These are phyloP conservation scores for Ammopiptanthus mongolicus DNA, from an alignment of 306 rosid species.

Conservation along the genomic window DNA sequence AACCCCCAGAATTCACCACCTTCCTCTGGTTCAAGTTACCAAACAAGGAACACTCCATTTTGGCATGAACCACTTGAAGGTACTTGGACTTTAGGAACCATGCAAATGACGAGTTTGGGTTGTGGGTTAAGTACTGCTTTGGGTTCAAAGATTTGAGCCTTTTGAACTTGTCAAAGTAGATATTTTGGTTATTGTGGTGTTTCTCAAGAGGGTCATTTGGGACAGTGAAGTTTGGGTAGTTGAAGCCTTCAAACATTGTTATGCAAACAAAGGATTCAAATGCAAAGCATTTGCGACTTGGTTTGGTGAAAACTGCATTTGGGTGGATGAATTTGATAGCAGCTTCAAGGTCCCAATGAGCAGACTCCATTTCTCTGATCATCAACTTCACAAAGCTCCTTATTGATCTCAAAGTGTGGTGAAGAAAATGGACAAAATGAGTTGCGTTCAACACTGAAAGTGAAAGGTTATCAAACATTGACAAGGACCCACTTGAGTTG, in stretches of 20 bases:
- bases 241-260: constrained; percentile 77
- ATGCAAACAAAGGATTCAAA: constrained; percentile 73
- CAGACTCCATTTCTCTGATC: constrained; percentile 77
- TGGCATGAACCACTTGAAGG: constrained; percentile 69
- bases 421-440: constrained; percentile 61
- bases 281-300: constrained; percentile 47
- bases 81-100: constrained; percentile 63
- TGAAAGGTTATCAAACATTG: constrained; percentile 49
- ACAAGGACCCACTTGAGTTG: constrained; percentile 56
- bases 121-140: constrained; percentile 37
- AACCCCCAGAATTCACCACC: constrained; percentile 58
- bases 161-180: constrained; percentile 61
- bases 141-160: constrained; percentile 45
- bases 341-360: constrained; percentile 80
- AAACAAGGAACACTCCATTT: constrained; percentile 93
- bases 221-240: constrained; percentile 38
- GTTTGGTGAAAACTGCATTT: constrained; percentile 42
- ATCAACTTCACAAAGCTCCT: constrained; percentile 57
- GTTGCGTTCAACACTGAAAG: constrained; percentile 34
- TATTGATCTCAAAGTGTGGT: constrained; percentile 41
- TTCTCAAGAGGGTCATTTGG: constrained; percentile 24
- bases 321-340: constrained; percentile 65
- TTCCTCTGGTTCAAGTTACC: constrained; percentile 86
- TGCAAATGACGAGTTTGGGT: constrained; percentile 52
- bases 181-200: neutral